phyloP scores from a whole-genome alignment of 2,329 filamentous ascomycete genomes.

The Epichloe hybrida region DNA sequence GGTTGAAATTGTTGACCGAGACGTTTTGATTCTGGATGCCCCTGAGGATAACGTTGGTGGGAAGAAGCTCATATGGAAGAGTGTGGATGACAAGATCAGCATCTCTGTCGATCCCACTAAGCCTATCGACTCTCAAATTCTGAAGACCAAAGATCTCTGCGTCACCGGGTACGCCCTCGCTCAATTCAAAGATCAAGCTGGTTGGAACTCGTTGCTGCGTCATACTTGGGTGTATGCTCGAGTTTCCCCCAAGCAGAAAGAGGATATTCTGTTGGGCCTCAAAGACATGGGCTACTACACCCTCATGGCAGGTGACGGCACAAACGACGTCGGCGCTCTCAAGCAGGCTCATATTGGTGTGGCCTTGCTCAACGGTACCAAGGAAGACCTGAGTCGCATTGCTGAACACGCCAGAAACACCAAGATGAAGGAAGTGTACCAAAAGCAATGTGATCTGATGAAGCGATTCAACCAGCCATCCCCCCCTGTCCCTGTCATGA shows the following conservation, averaged over 20 bases:
- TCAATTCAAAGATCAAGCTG: constrained; percentile 72
- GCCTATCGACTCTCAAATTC: constrained; percentile 65
- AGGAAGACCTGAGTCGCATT: constrained; percentile 81
- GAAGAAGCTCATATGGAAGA: constrained; percentile 81
- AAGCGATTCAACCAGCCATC: constrained; percentile 84
- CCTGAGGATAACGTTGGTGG: constrained; percentile 78
- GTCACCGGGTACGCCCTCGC: constrained; percentile 87
- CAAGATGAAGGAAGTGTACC: constrained; percentile 97
- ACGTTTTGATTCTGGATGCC: constrained; percentile 86
- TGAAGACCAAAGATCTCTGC: constrained; percentile 81
- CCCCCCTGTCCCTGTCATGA: constrained; percentile 79
- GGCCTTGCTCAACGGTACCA: constrained; percentile 86
- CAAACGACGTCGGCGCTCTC: constrained; percentile 92
- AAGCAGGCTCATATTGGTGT: constrained; percentile 98
- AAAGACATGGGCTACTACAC: constrained; percentile 97
- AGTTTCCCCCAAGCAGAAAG: constrained; percentile 97
- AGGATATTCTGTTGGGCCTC: constrained; percentile 90
- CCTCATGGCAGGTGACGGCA: constrained; percentile 96
- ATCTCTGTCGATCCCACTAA: constrained; percentile 76
- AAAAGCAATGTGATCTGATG: constrained; percentile 90
- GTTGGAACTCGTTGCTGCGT: constrained; percentile 64
- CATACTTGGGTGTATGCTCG: constrained; percentile 96
- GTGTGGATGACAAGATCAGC: constrained; percentile 77
- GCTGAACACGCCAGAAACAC: constrained; percentile 86
- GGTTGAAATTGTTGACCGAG: constrained; percentile 94